Evolutionary conservation across 306 rosid genomes (phyloP), one percentile per base, ranked within the genome.

Genomic region (Malus asiatica): DNA sequence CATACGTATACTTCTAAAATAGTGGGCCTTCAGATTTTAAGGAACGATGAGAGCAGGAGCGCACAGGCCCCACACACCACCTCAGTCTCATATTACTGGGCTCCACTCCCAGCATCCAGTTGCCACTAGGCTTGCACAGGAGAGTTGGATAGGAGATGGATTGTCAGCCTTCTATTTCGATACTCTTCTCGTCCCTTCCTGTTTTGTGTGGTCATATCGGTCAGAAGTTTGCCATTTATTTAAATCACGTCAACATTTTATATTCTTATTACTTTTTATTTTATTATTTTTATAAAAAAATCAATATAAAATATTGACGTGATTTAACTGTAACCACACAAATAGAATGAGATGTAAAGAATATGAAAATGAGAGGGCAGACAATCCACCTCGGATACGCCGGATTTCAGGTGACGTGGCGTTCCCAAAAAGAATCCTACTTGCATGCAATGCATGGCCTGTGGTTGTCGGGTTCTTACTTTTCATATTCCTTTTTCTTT

Each of bases 321-420:
- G 27, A 0, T 0, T 27, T 27, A 27, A 27, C 27, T 0, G 27
- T 27, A 2, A 27, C 2, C 27, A 27, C 2, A 27, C 27, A 27
- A 27, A 27, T 27, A 27, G 2, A 27, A 27, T 0, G 25, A 1
- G 25, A 25, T 25, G 25, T 27, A 27, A 27, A 27, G 27, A 27
- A 0, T 27, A 27, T 27, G 27, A 0, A 1, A 1, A 27, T 27
- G 27, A 1, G 27, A 1, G 27, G 2, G 2, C 27, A 27, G 2
- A 27, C 27, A 27, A 27, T 27, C 2, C 27, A 27, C 27, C 27
- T 27, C 2, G 81, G 88, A 78, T 78, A 53, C 81, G 88, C 73
- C 85, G 83, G 80, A 44, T 75, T 81, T 78, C 63, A 42, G 78
- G 88, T 78, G 88, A 71, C 83, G 83, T 84, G 85, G 81, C 83